A percentile compares a stretch with the other conserved stretches of the same genome.
phyloP scores from a whole-genome alignment of 495 filamentous ascomycete genomes.

The Neurospora sublineolata region DNA sequence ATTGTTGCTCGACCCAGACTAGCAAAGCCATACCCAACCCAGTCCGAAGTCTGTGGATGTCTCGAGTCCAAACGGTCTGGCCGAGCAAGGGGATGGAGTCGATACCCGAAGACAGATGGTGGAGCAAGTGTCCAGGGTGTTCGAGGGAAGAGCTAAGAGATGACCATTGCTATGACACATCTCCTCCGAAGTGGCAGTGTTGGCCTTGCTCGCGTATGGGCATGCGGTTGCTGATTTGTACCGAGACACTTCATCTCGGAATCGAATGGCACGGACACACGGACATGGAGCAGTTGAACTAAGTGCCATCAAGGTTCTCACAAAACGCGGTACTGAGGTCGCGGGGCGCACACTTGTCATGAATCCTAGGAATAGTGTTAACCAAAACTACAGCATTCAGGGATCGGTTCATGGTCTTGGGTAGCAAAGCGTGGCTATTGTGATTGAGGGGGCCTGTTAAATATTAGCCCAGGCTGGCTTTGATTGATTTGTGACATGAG shows the following conservation, averaged over 20 bases:
- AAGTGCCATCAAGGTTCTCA: neutral
- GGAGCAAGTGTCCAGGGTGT: neutral
- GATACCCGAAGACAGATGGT: neutral
- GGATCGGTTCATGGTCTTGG: neutral
- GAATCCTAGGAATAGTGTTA: neutral
- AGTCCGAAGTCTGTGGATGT: neutral
- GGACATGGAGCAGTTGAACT: neutral
- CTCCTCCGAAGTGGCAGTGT: neutral
- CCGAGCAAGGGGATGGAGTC: neutral
- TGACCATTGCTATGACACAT: neutral
- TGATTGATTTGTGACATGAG: constrained; percentile 14
- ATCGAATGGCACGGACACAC: neutral
- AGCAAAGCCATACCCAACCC: neutral
- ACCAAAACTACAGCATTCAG: neutral
- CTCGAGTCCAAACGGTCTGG: neutral
- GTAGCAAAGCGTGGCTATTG: neutral
- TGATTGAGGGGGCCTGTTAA: neutral
- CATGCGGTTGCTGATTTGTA: neutral
- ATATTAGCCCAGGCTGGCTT: constrained; percentile 15
- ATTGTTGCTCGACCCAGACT: neutral
- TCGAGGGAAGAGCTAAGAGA: neutral
- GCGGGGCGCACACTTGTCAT: neutral
- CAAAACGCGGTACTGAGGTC: neutral
- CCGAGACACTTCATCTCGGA: neutral
- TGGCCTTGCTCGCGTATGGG: neutral